Conservation (phyloP, 805 yeast genomes). For the Yarrowia porcina region DNA sequence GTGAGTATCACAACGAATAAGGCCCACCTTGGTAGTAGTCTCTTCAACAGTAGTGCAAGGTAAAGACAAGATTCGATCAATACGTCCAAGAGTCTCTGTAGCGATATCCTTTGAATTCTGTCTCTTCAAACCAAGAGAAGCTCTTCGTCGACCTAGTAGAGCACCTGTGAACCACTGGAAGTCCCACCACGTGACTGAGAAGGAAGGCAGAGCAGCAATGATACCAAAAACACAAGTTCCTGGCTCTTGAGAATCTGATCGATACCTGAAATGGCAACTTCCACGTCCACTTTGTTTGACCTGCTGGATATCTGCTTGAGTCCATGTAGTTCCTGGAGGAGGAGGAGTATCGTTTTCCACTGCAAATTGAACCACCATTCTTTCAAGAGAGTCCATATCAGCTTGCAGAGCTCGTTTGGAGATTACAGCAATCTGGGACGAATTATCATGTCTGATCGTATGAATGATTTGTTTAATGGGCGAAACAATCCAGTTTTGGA, state of each 20-base stretch:
- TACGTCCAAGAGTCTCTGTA: conserved; percentile 50
- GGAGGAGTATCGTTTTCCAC: conserved; percentile 37
- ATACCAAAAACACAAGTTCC: conserved; percentile 90
- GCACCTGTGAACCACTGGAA: conserved; percentile 27
- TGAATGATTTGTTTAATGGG: conserved; percentile 70
- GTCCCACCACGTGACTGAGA: conserved; percentile 47
- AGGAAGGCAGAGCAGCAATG: conserved; percentile 77
- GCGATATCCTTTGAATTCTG: conserved; percentile 36
- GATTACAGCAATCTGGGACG: conserved; percentile 68
- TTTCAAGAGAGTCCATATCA: conserved; percentile 73
- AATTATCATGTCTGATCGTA: conserved; percentile 82
- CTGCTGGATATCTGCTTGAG: conserved; percentile 29
- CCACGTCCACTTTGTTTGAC: conserved; percentile 79
- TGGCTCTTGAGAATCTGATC: conserved; percentile 86
- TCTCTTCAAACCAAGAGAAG: conserved; percentile 26
- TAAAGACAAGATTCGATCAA: conserved; percentile 51
- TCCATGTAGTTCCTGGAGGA: not conserved
- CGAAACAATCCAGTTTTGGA: conserved; percentile 76
- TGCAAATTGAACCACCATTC: conserved; percentile 81
- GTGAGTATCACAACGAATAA: conserved; percentile 62
- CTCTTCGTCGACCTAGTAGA: conserved; percentile 31
- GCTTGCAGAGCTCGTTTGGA: conserved; percentile 74
- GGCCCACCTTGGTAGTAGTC: conserved; percentile 48
- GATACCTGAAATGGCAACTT: conserved; percentile 83
- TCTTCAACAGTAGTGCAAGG: conserved; percentile 34